Percentiles rank a stretch among this genome's conserved stretches.
Evolutionary conservation across 805 yeast genomes (phyloP).

Genomic region (Yarrowia phangngaensis): DNA sequence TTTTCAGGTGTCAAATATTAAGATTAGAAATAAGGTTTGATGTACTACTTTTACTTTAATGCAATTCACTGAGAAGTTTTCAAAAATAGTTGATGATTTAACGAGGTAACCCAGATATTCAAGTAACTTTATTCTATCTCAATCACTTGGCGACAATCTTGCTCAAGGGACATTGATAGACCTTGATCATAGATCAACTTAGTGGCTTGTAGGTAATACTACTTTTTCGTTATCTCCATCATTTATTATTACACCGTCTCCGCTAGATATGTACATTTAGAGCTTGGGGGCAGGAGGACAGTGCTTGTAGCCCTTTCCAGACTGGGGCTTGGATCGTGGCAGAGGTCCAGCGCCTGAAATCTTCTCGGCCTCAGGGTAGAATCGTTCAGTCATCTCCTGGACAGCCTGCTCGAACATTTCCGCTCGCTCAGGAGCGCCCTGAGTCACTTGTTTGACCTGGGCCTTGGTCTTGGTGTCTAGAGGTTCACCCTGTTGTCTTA

Average conservation of each 20-base stretch:
- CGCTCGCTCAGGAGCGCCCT: conserved; percentile 49
- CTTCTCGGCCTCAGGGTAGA: conserved; percentile 38
- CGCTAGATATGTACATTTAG: conserved; percentile 19
- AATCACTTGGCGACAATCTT: too few species aligned
- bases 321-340: conserved; percentile 1
- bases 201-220: too few species aligned
- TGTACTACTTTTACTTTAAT: too few species aligned
- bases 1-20: too few species aligned
- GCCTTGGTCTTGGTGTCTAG: conserved; percentile 51
- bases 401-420: conserved; percentile 58
- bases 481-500: conserved; percentile 58
- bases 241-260: neutral
- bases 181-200: too few species aligned
- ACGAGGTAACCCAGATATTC: too few species aligned
- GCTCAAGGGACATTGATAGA: too few species aligned
- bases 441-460: conserved; percentile 53
- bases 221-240: too few species aligned
- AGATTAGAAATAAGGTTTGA: too few species aligned
- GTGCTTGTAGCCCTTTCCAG: conserved; percentile 11
- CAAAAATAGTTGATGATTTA: too few species aligned
- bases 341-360: conserved; percentile 15
- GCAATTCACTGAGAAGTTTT: too few species aligned
- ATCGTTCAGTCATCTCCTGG: conserved; percentile 49
- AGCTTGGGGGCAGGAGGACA: conserved; percentile 17
- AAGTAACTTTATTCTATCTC: too few species aligned